A percentile compares a stretch with the other conserved stretches of the same genome.
phyloP scores from a whole-genome alignment of 495 filamentous ascomycete genomes.

The Neurospora tetrasperma region DNA sequence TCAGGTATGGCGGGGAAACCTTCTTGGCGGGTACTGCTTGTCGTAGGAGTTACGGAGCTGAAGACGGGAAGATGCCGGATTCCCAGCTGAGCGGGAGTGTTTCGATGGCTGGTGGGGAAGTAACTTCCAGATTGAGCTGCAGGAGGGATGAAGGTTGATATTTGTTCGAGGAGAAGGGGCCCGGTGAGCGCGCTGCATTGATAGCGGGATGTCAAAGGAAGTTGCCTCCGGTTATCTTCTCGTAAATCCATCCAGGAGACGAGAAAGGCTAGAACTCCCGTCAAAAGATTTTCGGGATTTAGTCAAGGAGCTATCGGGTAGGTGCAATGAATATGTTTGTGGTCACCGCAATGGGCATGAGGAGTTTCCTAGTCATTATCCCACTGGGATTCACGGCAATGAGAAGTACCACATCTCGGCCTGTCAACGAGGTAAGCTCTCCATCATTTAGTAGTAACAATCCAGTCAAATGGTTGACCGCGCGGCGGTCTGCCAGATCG shows the following conservation, averaged over 20 bases:
- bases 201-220: neutral
- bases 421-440: too few species aligned
- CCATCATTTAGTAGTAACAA: neutral
- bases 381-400: neutral
- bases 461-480: neutral
- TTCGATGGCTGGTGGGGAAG: neutral
- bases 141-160: neutral
- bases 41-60: neutral
- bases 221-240: neutral
- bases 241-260: neutral
- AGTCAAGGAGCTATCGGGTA: neutral
- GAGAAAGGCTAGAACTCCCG: neutral
- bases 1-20: neutral
- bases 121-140: neutral
- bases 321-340: neutral
- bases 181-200: neutral
- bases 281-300: neutral
- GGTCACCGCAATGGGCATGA: neutral
- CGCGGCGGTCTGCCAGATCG: neutral
- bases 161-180: neutral
- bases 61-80: neutral
- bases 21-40: neutral
- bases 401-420: neutral
- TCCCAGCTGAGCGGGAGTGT: neutral
- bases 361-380: neutral